Evolutionary conservation across 176 grass and related monocot species (phyloP).

Genomic region (Musa troglodytarum): DNA sequence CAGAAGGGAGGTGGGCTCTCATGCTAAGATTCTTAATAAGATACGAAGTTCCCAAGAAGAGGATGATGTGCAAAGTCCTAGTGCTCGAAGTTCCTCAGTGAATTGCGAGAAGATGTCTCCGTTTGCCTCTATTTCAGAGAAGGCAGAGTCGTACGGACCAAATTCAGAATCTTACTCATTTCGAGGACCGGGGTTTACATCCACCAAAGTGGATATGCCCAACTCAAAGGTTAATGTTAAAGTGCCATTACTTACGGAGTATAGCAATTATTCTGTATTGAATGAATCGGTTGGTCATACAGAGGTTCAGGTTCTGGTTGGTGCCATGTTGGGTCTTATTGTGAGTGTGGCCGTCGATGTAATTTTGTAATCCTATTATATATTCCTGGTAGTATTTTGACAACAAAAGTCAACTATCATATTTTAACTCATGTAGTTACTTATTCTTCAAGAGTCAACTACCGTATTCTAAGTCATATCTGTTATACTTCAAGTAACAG

Average conservation of each 20-base stretch:
- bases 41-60: conserved; percentile 23
- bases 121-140: conserved; percentile 21
- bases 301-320: conserved; percentile 51
- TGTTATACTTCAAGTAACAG: too few species aligned
- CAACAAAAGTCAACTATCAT: neutral
- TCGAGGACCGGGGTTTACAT: neutral
- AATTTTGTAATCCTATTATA: conserved; percentile 29
- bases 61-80: neutral
- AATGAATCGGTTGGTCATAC: conserved; percentile 82
- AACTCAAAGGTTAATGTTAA: conserved; percentile 20
- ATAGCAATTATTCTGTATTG: conserved; percentile 18
- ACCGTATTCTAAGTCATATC: too few species aligned
- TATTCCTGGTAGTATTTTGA: neutral
- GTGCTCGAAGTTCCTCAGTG: conserved; percentile 12
- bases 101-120: conserved; percentile 32
- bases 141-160: conserved; percentile 13
- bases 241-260: conserved; percentile 16
- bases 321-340: conserved; percentile 66
- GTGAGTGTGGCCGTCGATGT: conserved; percentile 45
- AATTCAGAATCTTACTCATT: neutral
- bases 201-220: neutral
- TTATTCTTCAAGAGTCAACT: too few species aligned
- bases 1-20: conserved; percentile 78
- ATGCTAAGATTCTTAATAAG: conserved; percentile 66
- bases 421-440: too few species aligned